Percentiles rank a stretch among this genome's conserved stretches.
Conservation (phyloP, 805 yeast species). For the Teunomyces lycoperdinae region DNA sequence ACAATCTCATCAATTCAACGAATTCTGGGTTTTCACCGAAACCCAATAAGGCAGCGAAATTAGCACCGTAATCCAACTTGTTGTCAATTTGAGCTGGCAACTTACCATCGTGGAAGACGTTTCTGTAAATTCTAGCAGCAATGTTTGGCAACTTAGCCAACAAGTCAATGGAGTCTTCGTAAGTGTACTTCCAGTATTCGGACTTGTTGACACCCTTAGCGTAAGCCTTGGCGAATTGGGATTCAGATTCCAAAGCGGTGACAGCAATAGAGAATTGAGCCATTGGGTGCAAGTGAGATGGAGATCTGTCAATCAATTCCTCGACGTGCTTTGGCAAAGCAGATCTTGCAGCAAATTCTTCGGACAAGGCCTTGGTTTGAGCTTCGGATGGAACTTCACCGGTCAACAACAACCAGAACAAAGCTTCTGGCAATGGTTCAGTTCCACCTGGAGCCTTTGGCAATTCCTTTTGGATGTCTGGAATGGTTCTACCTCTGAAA, state of each 20-base stretch:
- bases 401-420: constrained; percentile 76
- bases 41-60: constrained; percentile 65
- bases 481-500: constrained; percentile 74
- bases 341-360: constrained; percentile 63
- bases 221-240: constrained; percentile 69
- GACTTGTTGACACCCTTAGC: constrained; percentile 65
- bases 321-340: constrained; percentile 62
- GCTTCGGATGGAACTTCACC: constrained; percentile 65
- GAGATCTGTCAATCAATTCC: constrained; percentile 60
- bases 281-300: constrained; percentile 76
- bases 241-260: constrained; percentile 68
- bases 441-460: constrained; percentile 58
- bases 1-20: constrained; percentile 67
- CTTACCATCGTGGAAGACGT: constrained; percentile 54
- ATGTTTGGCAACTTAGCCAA: constrained; percentile 72
- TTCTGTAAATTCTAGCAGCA: constrained; percentile 73
- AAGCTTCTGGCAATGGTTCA: constrained; percentile 71
- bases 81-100: constrained; percentile 51
- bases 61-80: constrained; percentile 67
- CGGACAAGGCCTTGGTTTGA: constrained; percentile 55
- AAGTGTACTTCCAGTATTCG: constrained; percentile 73
- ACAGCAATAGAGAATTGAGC: constrained; percentile 77
- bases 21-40: constrained; percentile 56
- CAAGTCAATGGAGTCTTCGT: constrained; percentile 67
- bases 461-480: constrained; percentile 63